Base-by-base conservation (phyloP, 768 basidiomycete species). In the Lactarius deliciosus region DNA sequence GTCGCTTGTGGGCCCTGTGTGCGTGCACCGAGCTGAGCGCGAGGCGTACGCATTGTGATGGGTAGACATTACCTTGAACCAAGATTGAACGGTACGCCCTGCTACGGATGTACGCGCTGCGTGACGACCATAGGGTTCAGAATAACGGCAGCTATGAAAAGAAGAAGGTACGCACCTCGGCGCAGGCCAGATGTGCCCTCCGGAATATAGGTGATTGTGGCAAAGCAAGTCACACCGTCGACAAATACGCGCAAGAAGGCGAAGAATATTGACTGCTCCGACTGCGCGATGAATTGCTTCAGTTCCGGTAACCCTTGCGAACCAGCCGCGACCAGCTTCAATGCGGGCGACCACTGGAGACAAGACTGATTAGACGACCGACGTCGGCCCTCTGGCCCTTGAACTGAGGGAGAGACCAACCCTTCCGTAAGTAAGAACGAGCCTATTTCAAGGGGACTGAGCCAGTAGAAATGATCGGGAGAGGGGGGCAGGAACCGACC, bases 231-330 rank as follows among this genome's bases (percentile, higher is more conserved):
- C n/a, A 10, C 36, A 10, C 38, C 59, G 43, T 68, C 36, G 16
- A 68, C 25, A 30, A 57, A 18, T 16, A 69, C 32, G 45, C 69
- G 65, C 10, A 57, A 54, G 18, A 69, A 69, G 13, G 59, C 66
- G 34, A 69, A 64, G 16, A 50, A 57, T 25, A 69, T 67, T 43
- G 66, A 64, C 20, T 64, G 66, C 18, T 63, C 66, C 38, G 43
- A 59, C 4, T 60, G 40, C 11, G 54, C 11, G 15, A 69, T 68
- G 28, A 25, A 47, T 32, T 47, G 38, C 16, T 61, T 69, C 0
- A 69, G 61, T 40, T 69, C 69, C 54, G 60, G 15, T 55, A 69
- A 20, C 28, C 69, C 69, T 34, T 68, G 69, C 5, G 69, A 68
- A 5, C 69, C 69, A 9, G 69, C 66, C 34, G 66, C 69, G 30